Conservation (phyloP, 306 rosid species). For the Prunus campanulata region DNA sequence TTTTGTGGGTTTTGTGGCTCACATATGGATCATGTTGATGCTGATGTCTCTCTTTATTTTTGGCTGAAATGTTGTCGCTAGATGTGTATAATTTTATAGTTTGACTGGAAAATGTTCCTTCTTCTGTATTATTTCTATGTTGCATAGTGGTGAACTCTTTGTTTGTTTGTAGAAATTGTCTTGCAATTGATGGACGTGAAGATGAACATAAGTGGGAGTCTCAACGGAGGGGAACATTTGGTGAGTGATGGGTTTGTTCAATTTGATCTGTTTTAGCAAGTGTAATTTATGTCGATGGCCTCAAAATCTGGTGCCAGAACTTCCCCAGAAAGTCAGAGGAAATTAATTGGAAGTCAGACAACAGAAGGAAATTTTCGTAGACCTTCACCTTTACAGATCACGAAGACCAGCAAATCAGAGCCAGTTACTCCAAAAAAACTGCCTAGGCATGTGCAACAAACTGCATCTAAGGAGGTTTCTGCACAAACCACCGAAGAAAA, state of each 20-base stretch:
- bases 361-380: constrained; percentile 29
- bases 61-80: background rate
- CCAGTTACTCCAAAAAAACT: constrained; percentile 32
- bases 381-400: constrained; percentile 32
- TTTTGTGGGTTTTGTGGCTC: background rate
- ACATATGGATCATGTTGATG: background rate
- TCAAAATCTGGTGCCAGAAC: constrained; percentile 35
- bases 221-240: constrained; percentile 36
- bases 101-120: background rate
- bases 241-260: constrained; percentile 30
- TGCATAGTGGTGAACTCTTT: constrained; percentile 1
- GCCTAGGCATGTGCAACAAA: constrained; percentile 28
- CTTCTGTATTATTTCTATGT: background rate
- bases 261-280: constrained; percentile 23
- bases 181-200: constrained; percentile 26
- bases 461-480: constrained; percentile 20
- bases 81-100: background rate
- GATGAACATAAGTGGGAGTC: constrained; percentile 25
- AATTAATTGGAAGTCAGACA: constrained; percentile 27
- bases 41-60: background rate
- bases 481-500: constrained; percentile 15
- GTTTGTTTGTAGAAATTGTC: constrained; percentile 23
- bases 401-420: constrained; percentile 41
- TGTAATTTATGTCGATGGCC: constrained; percentile 27
- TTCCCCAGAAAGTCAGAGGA: constrained; percentile 29